Conservation (phyloP, 2,329 filamentous ascomycete genomes). For the Stromatinia cepivora region DNA sequence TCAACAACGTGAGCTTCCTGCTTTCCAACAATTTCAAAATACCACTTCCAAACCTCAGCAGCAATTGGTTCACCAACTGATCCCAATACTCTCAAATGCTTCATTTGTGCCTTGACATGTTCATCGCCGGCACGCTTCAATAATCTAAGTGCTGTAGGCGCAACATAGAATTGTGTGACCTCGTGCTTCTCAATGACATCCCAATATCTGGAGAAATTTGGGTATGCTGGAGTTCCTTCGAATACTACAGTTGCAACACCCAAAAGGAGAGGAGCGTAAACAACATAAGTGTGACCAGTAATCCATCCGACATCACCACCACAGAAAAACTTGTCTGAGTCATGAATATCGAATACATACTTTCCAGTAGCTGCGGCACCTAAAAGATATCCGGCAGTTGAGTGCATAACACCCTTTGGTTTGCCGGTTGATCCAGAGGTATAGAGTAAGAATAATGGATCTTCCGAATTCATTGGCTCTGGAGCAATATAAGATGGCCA, state of each 20-base stretch:
- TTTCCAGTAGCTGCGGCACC: constrained; percentile 93
- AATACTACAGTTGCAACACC: constrained; percentile 96
- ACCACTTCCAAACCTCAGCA: constrained; percentile 99
- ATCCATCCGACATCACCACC: constrained; percentile 99
- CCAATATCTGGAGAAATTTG: constrained; percentile 98
- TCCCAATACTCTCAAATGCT: constrained; percentile 82
- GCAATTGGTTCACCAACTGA: constrained; percentile 98
- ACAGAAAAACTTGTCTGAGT: constrained; percentile 92
- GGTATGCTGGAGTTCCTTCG: constrained; percentile 95
- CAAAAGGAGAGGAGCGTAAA: constrained; percentile 90
- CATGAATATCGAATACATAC: constrained; percentile 98
- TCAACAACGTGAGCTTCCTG: constrained; percentile 92
- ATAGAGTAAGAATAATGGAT: constrained; percentile 96
- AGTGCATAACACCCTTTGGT: constrained; percentile 99
- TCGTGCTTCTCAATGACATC: constrained; percentile 94
- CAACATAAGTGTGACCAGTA: constrained; percentile 96
- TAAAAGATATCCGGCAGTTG: constrained; percentile 90
- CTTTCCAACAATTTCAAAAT: constrained; percentile 92
- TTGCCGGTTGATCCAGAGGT: constrained; percentile 97
- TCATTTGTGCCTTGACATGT: constrained; percentile 87
- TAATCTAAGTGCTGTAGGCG: constrained; percentile 87
- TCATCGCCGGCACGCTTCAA: constrained; percentile 95
- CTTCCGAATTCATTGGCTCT: constrained; percentile 87
- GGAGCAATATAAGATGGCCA: constrained; percentile 91
- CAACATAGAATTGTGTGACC: constrained; percentile 97